A percentile compares a stretch with the other conserved stretches of the same genome.
Conservation (phyloP, 2,329 filamentous ascomycete genomes). For the Plenodomus biglobosus region DNA sequence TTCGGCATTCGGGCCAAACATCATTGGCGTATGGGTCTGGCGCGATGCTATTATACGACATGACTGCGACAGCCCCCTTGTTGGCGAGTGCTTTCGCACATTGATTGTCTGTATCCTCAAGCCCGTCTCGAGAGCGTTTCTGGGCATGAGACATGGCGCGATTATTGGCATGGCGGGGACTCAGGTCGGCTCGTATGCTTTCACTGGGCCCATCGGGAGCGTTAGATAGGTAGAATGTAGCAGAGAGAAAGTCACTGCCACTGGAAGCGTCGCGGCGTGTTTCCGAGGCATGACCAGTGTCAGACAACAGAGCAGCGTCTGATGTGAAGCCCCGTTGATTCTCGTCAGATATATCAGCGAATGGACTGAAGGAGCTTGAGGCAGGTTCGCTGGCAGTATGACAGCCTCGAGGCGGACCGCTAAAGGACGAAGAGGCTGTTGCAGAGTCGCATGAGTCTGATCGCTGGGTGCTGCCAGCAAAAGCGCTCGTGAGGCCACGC, state of each 20-base stretch:
- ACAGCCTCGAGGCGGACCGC: not conserved
- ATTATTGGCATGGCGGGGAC: no score
- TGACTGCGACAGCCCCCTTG: conserved; percentile 27
- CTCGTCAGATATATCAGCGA: not conserved
- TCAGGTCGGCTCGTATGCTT: no score
- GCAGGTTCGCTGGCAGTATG: not conserved
- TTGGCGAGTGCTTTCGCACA: conserved; percentile 13
- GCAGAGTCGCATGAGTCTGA: conserved; percentile 2
- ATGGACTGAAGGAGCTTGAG: not conserved
- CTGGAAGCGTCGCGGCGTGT: not conserved
- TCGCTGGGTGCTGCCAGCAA: conserved; percentile 1
- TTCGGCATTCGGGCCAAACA: conserved; percentile 41
- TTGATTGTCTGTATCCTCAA: conserved; percentile 15
- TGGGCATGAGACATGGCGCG: conserved; percentile 4
- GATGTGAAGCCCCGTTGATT: not conserved
- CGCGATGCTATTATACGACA: conserved; percentile 21
- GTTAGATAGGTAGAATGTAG: not conserved
- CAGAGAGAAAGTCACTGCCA: no score
- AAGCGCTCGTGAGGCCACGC: not conserved
- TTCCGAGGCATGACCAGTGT: not conserved
- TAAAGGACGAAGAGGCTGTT: conserved; percentile 4
- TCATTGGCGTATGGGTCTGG: conserved; percentile 35
- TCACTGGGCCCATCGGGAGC: no score
- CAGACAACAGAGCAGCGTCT: not conserved
- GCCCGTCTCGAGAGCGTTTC: conserved; percentile 25